Evolutionary conservation across 441 rosid species (phyloP).

Genomic region (Euphorbia schlechtendalii): DNA sequence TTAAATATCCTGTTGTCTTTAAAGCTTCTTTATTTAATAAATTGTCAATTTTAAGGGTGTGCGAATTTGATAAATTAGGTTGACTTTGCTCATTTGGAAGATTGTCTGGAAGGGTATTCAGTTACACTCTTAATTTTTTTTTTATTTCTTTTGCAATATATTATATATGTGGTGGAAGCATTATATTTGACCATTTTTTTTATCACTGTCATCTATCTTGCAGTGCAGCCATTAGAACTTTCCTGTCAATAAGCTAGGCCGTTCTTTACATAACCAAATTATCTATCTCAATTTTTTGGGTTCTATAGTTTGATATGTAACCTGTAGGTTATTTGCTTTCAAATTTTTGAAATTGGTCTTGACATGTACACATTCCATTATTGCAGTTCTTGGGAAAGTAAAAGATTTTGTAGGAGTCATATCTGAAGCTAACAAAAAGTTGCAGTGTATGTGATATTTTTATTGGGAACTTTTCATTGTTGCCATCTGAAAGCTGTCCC

Average conservation of each 20-base stretch:
- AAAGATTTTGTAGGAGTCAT: conserved; percentile 65
- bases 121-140: not conserved
- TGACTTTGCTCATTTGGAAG: not conserved
- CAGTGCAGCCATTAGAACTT: too few species aligned
- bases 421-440: conserved; percentile 59
- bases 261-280: too few species aligned
- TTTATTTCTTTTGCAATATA: too few species aligned
- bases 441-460: conserved; percentile 23
- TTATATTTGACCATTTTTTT: too few species aligned
- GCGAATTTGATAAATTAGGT: not conserved
- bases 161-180: too few species aligned
- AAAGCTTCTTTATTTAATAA: not conserved
- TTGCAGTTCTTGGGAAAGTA: conserved; percentile 59
- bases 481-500: not conserved
- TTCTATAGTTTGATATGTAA: too few species aligned
- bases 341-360: not conserved
- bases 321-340: too few species aligned
- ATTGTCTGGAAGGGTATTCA: not conserved
- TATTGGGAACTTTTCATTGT: too few species aligned
- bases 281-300: too few species aligned
- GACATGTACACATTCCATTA: not conserved
- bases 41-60: not conserved
- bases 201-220: too few species aligned
- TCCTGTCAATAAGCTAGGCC: too few species aligned
- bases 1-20: too few species aligned